These are phyloP conservation scores for Persicaria maculosa DNA, from an alignment of 148 eudicot genomes.

Conservation along the genomic window DNA sequence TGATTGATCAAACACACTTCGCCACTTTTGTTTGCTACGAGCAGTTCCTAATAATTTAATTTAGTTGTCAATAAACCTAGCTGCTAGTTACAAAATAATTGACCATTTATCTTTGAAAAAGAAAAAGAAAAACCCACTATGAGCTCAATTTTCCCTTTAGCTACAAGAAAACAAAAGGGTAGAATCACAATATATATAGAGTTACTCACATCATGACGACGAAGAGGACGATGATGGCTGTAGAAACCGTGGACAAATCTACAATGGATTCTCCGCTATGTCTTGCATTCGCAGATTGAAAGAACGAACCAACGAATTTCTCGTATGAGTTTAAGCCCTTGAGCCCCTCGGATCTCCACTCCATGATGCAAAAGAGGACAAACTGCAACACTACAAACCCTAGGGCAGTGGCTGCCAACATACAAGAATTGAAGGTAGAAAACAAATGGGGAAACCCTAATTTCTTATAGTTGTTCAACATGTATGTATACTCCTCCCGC, in stretches of 20 bases:
- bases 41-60: too few relatives aligned
- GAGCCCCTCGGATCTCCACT: slow-evolving; percentile 43
- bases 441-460: slow-evolving; percentile 39
- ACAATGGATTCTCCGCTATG: slow-evolving; percentile 52
- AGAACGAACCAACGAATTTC: slow-evolving; percentile 38
- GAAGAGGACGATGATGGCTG: slow-evolving; percentile 45
- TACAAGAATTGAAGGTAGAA: slow-evolving; percentile 20
- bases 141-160: not conserved
- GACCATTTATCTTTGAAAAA: not conserved
- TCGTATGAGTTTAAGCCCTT: slow-evolving; percentile 34
- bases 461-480: slow-evolving; percentile 26
- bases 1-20: too few relatives aligned
- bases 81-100: too few relatives aligned
- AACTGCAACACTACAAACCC: slow-evolving; percentile 32
- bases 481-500: slow-evolving; percentile 28
- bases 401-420: slow-evolving; percentile 24
- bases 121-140: not conserved
- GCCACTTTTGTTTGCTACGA: too few relatives aligned
- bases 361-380: slow-evolving; percentile 27
- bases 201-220: slow-evolving; percentile 51
- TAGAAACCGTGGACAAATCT: slow-evolving; percentile 41
- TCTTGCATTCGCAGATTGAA: slow-evolving; percentile 39
- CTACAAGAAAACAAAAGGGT: not conserved
- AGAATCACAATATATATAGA: not conserved
- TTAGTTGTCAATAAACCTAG: too few relatives aligned